Conservation (phyloP, 805 yeast genomes). For the Candida nanaspora region DNA sequence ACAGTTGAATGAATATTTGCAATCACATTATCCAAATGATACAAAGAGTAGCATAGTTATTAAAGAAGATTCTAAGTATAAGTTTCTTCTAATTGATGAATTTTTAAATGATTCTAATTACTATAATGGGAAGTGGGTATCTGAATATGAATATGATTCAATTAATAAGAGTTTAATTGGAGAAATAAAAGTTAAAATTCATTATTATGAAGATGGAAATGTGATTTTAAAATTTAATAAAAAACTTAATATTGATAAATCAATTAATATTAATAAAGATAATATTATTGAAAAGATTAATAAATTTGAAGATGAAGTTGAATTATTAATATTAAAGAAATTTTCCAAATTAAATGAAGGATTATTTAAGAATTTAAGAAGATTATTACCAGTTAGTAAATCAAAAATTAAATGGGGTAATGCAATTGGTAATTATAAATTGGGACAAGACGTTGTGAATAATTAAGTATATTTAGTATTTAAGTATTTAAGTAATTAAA, state of each 20-base stretch:
- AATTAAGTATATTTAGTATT: too few relatives aligned
- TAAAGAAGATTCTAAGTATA: slow-evolving; percentile 26
- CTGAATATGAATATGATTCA: slow-evolving; percentile 45
- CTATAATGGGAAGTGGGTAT: slow-evolving; percentile 87
- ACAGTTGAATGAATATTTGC: slow-evolving; percentile 46
- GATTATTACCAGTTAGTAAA: slow-evolving; percentile 88
- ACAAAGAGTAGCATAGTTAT: slow-evolving; percentile 35
- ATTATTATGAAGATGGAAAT: slow-evolving; percentile 94
- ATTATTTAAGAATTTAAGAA: slow-evolving; percentile 76
- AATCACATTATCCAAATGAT: slow-evolving; percentile 58
- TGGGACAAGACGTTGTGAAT: slow-evolving; percentile 69
- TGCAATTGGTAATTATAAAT: slow-evolving; percentile 80
- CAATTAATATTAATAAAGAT: slow-evolving; percentile 4
- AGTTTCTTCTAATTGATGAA: slow-evolving; percentile 60
- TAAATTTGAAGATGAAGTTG: slow-evolving; percentile 51
- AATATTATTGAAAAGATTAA: slow-evolving; percentile 40
- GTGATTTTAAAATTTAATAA: slow-evolving; percentile 60
- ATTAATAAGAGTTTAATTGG: slow-evolving; percentile 38
- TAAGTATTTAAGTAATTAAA: not conserved
- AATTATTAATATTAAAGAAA: slow-evolving; percentile 50
- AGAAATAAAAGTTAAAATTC: slow-evolving; percentile 61
- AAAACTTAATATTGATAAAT: slow-evolving; percentile 18
- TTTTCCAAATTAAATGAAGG: slow-evolving; percentile 71
- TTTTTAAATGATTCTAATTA: slow-evolving; percentile 68
- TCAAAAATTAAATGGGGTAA: slow-evolving; percentile 93